These are phyloP conservation scores for Oidium heveae DNA, from an alignment of 2,329 filamentous ascomycete species.

Conservation along the genomic window DNA sequence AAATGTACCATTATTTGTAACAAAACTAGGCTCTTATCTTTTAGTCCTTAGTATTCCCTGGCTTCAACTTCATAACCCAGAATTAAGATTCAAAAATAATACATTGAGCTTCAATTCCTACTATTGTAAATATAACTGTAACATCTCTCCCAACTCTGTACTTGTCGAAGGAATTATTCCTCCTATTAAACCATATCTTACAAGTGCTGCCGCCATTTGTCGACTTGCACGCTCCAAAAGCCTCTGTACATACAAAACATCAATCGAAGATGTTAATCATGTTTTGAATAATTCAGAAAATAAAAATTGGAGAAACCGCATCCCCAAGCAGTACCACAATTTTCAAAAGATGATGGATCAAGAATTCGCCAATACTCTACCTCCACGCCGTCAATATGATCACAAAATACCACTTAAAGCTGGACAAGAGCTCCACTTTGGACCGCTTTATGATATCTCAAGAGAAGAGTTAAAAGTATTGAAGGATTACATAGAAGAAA, in stretches of 20 bases:
- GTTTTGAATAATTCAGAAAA: not conserved
- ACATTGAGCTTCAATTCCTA: not conserved
- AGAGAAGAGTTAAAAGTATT: not conserved
- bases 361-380: not conserved
- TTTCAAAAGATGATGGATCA: not conserved
- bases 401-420: not conserved
- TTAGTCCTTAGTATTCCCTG: too few relatives aligned
- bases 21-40: too few relatives aligned
- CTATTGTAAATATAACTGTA: not conserved
- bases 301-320: not conserved
- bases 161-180: not conserved
- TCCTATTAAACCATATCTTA: not conserved
- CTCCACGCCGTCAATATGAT: too few relatives aligned
- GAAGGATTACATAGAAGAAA: too few relatives aligned
- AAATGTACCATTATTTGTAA: too few relatives aligned
- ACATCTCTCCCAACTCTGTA: not conserved
- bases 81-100: not conserved
- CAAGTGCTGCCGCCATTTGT: not conserved
- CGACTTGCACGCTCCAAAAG: not conserved
- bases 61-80: not conserved
- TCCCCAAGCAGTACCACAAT: not conserved
- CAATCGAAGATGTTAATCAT: not conserved
- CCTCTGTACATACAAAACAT: not conserved
- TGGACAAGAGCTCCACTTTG: not conserved
- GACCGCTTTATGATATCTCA: not conserved